Evolutionary conservation across 257 asterid species (phyloP).

Genomic region (Eucommia ulmoides): DNA sequence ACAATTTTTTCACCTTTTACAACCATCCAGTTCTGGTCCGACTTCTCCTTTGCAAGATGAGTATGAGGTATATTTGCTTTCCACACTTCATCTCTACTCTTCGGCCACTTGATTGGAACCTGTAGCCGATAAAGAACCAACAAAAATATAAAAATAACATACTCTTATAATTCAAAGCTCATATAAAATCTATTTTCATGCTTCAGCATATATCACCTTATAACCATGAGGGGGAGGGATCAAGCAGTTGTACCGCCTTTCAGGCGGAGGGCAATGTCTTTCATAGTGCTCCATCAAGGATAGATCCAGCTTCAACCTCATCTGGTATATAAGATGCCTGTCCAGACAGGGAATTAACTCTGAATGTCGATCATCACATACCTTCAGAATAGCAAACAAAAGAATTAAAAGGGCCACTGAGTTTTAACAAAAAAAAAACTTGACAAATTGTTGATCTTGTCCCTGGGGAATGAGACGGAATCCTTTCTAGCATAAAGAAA

Average conservation of each 20-base stretch:
- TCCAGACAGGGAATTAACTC: constrained; percentile 98
- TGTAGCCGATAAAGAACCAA: constrained; percentile 15
- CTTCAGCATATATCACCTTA: constrained; percentile 39
- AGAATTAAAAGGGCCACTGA: constrained; percentile 2
- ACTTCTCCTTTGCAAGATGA: constrained; percentile 87
- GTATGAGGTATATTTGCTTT: constrained; percentile 93
- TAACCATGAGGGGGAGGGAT: constrained; percentile 97
- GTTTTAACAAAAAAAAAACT: too few relatives aligned
- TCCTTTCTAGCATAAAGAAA: background rate
- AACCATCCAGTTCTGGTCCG: constrained; percentile 99
- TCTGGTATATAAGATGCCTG: constrained; percentile 85
- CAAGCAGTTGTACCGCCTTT: constrained; percentile 79
- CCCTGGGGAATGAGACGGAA: background rate
- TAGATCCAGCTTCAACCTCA: constrained; percentile 82
- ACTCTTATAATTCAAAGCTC: constrained; percentile 2
- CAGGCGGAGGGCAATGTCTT: constrained; percentile 93
- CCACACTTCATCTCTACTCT: constrained; percentile 93
- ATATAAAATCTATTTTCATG: constrained; percentile 1
- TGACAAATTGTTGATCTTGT: too few relatives aligned
- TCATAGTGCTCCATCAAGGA: constrained; percentile 99
- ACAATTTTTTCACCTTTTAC: constrained; percentile 68
- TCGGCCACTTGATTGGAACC: constrained; percentile 93
- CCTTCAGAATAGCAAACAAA: constrained; percentile 31
- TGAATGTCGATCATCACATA: constrained; percentile 95
- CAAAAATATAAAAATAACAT: background rate